These are phyloP conservation scores for Dichotomopilus funicola DNA, from an alignment of 2,329 filamentous ascomycete genomes.

Conservation along the genomic window DNA sequence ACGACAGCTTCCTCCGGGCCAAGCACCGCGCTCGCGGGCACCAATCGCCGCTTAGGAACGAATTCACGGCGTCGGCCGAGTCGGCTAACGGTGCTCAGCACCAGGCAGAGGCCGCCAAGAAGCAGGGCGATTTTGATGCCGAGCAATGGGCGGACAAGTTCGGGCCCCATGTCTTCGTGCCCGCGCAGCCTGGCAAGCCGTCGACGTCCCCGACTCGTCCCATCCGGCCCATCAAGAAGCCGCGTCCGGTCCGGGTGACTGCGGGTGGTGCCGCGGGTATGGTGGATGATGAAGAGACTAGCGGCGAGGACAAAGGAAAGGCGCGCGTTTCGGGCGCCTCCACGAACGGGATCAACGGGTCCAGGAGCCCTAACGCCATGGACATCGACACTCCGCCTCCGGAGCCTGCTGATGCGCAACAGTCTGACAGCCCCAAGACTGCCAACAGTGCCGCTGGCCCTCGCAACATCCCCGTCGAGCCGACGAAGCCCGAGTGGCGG, in stretches of 20 bases:
- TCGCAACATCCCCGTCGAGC: constrained; percentile 52
- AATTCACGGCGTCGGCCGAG: constrained; percentile 15
- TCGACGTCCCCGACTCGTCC: constrained; percentile 41
- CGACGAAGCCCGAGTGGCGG: constrained; percentile 53
- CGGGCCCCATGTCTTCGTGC: constrained; percentile 48
- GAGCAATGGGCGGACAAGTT: constrained; percentile 50
- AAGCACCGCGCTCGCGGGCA: constrained; percentile 36
- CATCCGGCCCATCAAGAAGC: constrained; percentile 49
- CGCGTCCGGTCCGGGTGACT: constrained; percentile 50
- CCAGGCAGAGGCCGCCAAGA: constrained; percentile 17
- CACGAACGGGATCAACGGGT: constrained; percentile 31
- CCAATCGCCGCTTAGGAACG: constrained; percentile 33
- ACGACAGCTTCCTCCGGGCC: constrained; percentile 22
- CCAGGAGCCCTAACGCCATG: constrained; percentile 52
- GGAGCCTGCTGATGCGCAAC: constrained; percentile 20
- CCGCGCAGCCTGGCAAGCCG: constrained; percentile 32
- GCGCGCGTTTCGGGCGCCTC: constrained; percentile 17
- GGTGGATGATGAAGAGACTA: constrained; percentile 42
- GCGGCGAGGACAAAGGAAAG: constrained; percentile 34
- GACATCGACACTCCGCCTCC: constrained; percentile 48
- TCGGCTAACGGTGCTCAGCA: constrained; percentile 17
- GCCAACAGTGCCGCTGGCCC: constrained; percentile 26
- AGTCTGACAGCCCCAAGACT: no score
- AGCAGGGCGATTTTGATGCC: constrained; percentile 39
- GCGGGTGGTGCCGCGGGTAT: constrained; percentile 37